A percentile compares a stretch with the other conserved stretches of the same genome.
Evolutionary conservation across 176 grass and related monocot genomes (phyloP).

Genomic region (Thalia dealbata): DNA sequence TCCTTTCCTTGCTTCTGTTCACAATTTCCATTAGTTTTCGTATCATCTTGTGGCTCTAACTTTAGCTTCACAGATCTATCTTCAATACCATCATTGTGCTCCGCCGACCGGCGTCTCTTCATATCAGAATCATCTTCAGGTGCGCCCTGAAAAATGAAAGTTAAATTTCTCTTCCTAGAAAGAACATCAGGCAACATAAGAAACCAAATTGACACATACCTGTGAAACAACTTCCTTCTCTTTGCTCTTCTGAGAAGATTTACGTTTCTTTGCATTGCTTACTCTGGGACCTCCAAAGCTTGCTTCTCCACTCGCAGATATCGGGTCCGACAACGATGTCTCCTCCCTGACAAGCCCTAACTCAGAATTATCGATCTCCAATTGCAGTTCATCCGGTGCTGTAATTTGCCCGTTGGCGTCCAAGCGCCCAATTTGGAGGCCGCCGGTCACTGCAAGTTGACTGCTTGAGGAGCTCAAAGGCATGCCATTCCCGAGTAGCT

Average conservation of each 20-base stretch:
- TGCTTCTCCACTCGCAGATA: conserved; percentile 6
- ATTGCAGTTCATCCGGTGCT: neutral
- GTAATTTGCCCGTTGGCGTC: conserved; percentile 15
- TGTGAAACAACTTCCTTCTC: conserved; percentile 41
- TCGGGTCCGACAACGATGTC: conserved; percentile 59
- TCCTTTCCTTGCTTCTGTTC: conserved; percentile 61
- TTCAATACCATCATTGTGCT: neutral
- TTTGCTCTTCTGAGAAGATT: conserved; percentile 55
- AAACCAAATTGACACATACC: neutral
- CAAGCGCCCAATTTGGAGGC: conserved; percentile 16
- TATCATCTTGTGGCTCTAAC: conserved; percentile 33
- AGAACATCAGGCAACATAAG: neutral
- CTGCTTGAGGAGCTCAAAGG: neutral
- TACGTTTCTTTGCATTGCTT: conserved; percentile 70
- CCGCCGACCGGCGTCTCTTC: neutral
- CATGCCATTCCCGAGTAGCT: conserved; percentile 27
- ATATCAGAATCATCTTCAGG: neutral
- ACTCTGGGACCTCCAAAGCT: neutral
- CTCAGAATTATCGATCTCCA: neutral
- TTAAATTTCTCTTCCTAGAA: neutral
- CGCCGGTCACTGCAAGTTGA: neutral
- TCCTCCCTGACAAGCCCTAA: conserved; percentile 35
- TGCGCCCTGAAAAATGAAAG: conserved; percentile 24
- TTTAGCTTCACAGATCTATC: conserved; percentile 37
- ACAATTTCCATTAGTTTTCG: conserved; percentile 35